Base-by-base conservation (phyloP, 495 filamentous ascomycete species). In the Trichoderma gamsii region DNA sequence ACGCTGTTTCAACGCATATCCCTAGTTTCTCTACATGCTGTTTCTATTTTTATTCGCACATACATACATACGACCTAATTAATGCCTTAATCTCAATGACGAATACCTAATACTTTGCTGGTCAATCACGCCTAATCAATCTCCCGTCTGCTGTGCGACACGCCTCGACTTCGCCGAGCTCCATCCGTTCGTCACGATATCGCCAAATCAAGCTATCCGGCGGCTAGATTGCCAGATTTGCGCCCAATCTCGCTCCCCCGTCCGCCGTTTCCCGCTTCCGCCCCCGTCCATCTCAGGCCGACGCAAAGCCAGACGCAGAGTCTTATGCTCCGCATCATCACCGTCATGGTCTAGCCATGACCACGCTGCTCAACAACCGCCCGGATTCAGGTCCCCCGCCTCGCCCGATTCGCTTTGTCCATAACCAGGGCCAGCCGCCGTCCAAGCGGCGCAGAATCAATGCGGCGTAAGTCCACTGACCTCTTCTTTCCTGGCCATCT, bases 391-490 rank as follows among this genome's bases (percentile, higher is more conserved):
- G 74, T 72, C 75, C 70, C 72, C 76, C 80, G 32, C 81, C 76
- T 35, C 84, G 84, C 74, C 80, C 82, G 76, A 90, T 93, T 66
- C 87, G 90, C 71, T 93, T 93, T 76, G 89, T 93, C 70, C 88
- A 90, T 67, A 92, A 90, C 72, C 88, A 92, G 77, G 90, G 90
- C 69, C 89, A 90, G 70, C 90, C 90, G 63, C 89, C 91, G 70
- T 88, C 89, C 63, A 93, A 93, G 77, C 82, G 90, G 70, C 85
- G 91, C 75, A 85, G 91, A 75, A 90, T 93, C 75, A 91, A 89
- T 78, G 88, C 90, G 72, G 91, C 91, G 87, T 93, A 85, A 73
- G 88, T 83, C 63, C 16, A 68, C 64, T 61, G 69, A 69, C 67
- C 69, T 72, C 71, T 72, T 70, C 43, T 73, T 70, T 70, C 69